A percentile compares a stretch with the other conserved stretches of the same genome.
phyloP scores from a whole-genome alignment of 2,329 filamentous ascomycete genomes.

The Sphaerulina musiva region DNA sequence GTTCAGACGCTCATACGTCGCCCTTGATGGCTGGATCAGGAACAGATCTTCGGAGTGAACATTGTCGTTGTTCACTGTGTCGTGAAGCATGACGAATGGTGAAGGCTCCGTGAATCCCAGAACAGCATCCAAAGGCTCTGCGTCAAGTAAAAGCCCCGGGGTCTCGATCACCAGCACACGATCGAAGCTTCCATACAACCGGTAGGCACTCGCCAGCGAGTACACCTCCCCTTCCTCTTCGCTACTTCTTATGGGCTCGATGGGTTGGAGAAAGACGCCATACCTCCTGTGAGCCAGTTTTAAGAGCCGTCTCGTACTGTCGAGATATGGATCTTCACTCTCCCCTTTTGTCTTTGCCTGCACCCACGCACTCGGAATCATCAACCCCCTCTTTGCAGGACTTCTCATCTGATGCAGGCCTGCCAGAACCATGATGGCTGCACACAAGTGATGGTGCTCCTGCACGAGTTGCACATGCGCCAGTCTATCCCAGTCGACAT shows the following conservation, averaged over 20 bases:
- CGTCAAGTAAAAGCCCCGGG: constrained; percentile 43
- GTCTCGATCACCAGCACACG: constrained; percentile 41
- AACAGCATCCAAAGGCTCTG: constrained; percentile 40
- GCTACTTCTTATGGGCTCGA: constrained; percentile 35
- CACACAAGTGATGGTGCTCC: constrained; percentile 44
- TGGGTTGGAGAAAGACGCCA: constrained; percentile 40
- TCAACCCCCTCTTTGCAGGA: constrained; percentile 40
- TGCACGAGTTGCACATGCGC: constrained; percentile 45
- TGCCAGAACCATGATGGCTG: constrained; percentile 45
- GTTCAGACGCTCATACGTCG: constrained; percentile 17
- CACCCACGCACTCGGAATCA: constrained; percentile 41
- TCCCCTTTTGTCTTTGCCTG: constrained; percentile 30
- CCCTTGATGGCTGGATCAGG: constrained; percentile 25
- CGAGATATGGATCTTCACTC: constrained; percentile 38
- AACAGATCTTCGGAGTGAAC: constrained; percentile 33
- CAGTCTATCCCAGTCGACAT: constrained; percentile 41
- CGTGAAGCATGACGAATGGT: constrained; percentile 30
- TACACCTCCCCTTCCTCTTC: constrained; percentile 29
- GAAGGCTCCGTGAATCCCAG: constrained; percentile 30
- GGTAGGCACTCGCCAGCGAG: constrained; percentile 42
- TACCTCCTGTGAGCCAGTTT: constrained; percentile 43
- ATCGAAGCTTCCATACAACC: constrained; percentile 39
- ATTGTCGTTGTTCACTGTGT: constrained; percentile 23
- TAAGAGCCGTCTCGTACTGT: constrained; percentile 41
- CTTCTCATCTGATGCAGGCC: constrained; percentile 42